Conservation (phyloP, 768 basidiomycete species). For the Boletus huronensis region DNA sequence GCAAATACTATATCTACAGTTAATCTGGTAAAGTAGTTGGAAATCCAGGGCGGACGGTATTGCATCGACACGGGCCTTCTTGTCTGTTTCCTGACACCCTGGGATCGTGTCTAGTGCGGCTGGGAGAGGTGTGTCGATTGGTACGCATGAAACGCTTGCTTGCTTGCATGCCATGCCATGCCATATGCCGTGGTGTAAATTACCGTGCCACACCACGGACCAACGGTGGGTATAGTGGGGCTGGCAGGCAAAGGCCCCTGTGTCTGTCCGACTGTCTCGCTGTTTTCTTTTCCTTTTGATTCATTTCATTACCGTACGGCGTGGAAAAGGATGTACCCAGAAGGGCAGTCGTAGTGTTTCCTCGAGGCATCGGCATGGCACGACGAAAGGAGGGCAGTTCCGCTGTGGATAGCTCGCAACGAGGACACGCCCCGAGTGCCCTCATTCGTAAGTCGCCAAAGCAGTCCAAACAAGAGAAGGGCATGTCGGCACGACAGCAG, state of each 20-base stretch:
- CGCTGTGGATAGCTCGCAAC: conserved; percentile 22
- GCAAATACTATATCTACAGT: not conserved
- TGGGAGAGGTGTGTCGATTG: not conserved
- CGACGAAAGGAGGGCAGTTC: conserved; percentile 18
- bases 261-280: no score
- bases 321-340: conserved; percentile 12
- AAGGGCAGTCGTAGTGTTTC: conserved; percentile 25
- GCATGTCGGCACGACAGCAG: conserved; percentile 34
- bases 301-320: conserved; percentile 28
- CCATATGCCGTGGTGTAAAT: conserved; percentile 12
- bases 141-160: not conserved
- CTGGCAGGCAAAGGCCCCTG: conserved; percentile 1
- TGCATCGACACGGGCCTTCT: no score
- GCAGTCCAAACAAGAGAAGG: conserved; percentile 30
- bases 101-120: conserved; percentile 1
- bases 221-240: conserved; percentile 27
- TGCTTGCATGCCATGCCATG: not conserved
- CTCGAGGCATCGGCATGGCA: conserved; percentile 31
- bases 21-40: no score
- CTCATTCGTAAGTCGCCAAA: conserved; percentile 29
- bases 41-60: not conserved
- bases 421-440: conserved; percentile 20
- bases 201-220: conserved; percentile 16
- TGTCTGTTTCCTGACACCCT: no score
- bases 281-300: not conserved